These are phyloP conservation scores for Chlorella vulgaris DNA, from an alignment of 139 green algal genomes.

Conservation along the genomic window DNA sequence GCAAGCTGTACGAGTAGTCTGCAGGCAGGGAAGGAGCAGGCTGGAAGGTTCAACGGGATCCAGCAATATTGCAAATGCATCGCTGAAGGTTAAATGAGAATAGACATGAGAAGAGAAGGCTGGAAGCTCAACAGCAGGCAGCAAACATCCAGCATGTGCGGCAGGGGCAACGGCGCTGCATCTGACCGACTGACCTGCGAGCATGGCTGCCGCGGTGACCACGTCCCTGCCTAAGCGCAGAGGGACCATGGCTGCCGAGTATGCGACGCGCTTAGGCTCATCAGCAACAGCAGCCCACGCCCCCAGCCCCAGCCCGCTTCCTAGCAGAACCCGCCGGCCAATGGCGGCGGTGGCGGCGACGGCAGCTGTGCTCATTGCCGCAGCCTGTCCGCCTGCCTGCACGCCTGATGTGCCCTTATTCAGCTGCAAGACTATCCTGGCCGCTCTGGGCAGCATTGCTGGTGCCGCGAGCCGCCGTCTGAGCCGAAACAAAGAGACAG, in stretches of 20 bases:
- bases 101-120: neutral
- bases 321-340: neutral
- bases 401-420: too few species aligned
- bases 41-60: too few species aligned
- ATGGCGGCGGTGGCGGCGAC: neutral
- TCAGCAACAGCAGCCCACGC: conserved; percentile 10
- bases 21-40: neutral
- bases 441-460: too few species aligned
- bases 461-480: too few species aligned
- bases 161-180: too few species aligned
- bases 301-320: neutral
- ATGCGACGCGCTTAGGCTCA: conserved; percentile 25
- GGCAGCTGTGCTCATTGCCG: neutral
- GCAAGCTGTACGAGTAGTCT: conserved; percentile 70
- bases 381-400: too few species aligned
- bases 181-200: conserved; percentile 38
- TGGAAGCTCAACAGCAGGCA: neutral
- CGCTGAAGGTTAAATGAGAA: too few species aligned
- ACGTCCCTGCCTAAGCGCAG: conserved; percentile 40
- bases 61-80: too few species aligned
- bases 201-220: conserved; percentile 15
- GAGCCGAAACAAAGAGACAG: too few species aligned
- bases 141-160: too few species aligned
- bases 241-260: conserved; percentile 23
- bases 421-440: too few species aligned